These are phyloP conservation scores for Penicillium cataractarum DNA, from an alignment of 495 filamentous ascomycete species.

Conservation along the genomic window DNA sequence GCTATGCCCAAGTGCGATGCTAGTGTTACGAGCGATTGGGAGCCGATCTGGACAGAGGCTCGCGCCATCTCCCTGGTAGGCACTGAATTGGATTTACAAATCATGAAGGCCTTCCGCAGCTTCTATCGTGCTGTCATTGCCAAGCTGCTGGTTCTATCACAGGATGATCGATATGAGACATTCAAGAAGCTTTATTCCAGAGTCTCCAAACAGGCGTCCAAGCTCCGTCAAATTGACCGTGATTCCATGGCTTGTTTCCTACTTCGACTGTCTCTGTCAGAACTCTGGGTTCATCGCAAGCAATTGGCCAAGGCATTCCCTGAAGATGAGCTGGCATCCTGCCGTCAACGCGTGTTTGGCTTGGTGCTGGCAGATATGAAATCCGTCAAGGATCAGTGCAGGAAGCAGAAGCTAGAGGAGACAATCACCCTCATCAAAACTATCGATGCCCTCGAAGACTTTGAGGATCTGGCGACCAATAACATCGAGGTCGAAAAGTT, in stretches of 20 bases:
- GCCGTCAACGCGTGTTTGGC: slow-evolving; percentile 41
- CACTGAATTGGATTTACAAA: slow-evolving; percentile 43
- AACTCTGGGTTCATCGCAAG: slow-evolving; percentile 43
- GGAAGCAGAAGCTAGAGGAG: slow-evolving; percentile 45
- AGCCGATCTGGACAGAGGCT: slow-evolving; percentile 43
- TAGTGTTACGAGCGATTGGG: slow-evolving; percentile 43
- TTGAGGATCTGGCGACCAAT: slow-evolving; percentile 45
- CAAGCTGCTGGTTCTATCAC: slow-evolving; percentile 42
- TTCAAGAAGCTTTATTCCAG: slow-evolving; percentile 44
- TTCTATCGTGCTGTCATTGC: slow-evolving; percentile 41
- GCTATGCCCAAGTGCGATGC: slow-evolving; percentile 48
- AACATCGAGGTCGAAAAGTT: slow-evolving; percentile 45
- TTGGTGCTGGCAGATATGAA: slow-evolving; percentile 45
- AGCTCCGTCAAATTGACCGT: slow-evolving; percentile 40
- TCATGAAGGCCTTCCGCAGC: slow-evolving; percentile 48
- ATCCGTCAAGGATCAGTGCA: slow-evolving; percentile 44
- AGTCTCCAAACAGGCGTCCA: slow-evolving; percentile 38
- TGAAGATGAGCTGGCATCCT: slow-evolving; percentile 37
- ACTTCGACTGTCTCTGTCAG: slow-evolving; percentile 43
- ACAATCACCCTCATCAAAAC: slow-evolving; percentile 48
- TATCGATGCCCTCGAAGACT: slow-evolving; percentile 49
- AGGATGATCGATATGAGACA: slow-evolving; percentile 38
- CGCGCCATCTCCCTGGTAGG: slow-evolving; percentile 40
- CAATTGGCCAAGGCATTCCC: slow-evolving; percentile 35
- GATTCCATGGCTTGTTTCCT: slow-evolving; percentile 48